A percentile compares a stretch with the other conserved stretches of the same genome.
These are phyloP conservation scores for Cryptococcus sp. DNA, from an alignment of 1,284 basidiomycete species.

Conservation along the genomic window DNA sequence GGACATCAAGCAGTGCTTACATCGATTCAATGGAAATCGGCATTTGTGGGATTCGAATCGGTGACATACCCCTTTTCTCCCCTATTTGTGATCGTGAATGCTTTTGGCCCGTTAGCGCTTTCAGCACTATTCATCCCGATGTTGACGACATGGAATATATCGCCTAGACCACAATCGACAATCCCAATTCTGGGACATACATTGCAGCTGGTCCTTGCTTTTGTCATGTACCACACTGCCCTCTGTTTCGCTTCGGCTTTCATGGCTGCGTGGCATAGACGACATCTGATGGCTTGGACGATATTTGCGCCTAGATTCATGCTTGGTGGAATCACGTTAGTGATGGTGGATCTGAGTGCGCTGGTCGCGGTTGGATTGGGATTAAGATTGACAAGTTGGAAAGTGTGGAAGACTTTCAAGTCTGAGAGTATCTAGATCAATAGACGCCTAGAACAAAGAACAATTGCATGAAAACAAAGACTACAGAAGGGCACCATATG, in stretches of 20 bases:
- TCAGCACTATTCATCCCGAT: constrained; percentile 65
- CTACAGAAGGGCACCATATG: neutral
- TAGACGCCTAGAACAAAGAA: too few relatives aligned
- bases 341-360: constrained; percentile 50
- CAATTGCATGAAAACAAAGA: neutral
- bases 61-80: constrained; percentile 73
- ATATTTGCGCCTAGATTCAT: constrained; percentile 95
- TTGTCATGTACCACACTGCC: constrained; percentile 65
- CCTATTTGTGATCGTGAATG: constrained; percentile 74
- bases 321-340: constrained; percentile 56
- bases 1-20: constrained; percentile 89
- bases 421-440: constrained; percentile 19
- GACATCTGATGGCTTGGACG: constrained; percentile 99
- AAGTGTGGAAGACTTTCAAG: constrained; percentile 47
- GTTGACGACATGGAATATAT: constrained; percentile 82
- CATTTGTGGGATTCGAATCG: constrained; percentile 69
- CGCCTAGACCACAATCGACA: constrained; percentile 53
- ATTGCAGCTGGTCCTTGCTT: constrained; percentile 56
- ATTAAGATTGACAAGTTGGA: constrained; percentile 36
- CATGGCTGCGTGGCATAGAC: constrained; percentile 69
- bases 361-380: constrained; percentile 47
- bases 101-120: constrained; percentile 66
- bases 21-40: constrained; percentile 92
- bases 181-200: constrained; percentile 46
- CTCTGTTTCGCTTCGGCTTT: constrained; percentile 67